A percentile compares a stretch with the other conserved stretches of the same genome.
Conservation (phyloP, 2,329 filamentous ascomycete genomes). For the Fusarium euwallaceae region DNA sequence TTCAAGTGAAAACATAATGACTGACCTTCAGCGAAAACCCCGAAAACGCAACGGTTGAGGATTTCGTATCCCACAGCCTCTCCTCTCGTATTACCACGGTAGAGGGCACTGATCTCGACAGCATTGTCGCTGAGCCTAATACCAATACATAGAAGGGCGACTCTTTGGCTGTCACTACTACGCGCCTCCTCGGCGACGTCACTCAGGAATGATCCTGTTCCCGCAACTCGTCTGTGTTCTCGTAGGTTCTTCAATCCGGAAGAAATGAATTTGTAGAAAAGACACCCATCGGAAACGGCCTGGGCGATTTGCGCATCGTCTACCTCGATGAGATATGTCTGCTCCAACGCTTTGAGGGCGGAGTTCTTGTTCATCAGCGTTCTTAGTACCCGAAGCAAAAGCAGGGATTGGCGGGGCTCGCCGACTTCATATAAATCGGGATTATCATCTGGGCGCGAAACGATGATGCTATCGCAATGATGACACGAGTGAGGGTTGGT, state of each 20-base stretch:
- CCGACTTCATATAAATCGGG: background rate
- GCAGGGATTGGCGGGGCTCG: background rate
- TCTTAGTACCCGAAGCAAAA: background rate
- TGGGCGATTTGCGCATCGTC: background rate
- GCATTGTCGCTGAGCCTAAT: background rate
- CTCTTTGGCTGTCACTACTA: background rate
- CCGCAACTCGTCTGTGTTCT: background rate
- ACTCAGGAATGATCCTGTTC: background rate
- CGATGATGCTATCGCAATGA: background rate
- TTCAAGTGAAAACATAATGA: background rate
- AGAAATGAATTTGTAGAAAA: background rate
- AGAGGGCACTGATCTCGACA: background rate
- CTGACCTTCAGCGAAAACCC: background rate
- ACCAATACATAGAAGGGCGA: background rate
- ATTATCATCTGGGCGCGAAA: background rate
- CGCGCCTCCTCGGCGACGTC: background rate
- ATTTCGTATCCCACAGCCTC: background rate
- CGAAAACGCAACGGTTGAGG: background rate
- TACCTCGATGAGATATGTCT: background rate
- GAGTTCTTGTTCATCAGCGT: background rate
- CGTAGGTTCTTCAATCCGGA: background rate
- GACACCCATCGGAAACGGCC: background rate
- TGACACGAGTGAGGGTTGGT: background rate
- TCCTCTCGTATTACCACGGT: too few relatives aligned
- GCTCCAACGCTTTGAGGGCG: background rate